Evolutionary conservation across 2,329 filamentous ascomycete genomes (phyloP).

Genomic region (Aspergillus nomiae): DNA sequence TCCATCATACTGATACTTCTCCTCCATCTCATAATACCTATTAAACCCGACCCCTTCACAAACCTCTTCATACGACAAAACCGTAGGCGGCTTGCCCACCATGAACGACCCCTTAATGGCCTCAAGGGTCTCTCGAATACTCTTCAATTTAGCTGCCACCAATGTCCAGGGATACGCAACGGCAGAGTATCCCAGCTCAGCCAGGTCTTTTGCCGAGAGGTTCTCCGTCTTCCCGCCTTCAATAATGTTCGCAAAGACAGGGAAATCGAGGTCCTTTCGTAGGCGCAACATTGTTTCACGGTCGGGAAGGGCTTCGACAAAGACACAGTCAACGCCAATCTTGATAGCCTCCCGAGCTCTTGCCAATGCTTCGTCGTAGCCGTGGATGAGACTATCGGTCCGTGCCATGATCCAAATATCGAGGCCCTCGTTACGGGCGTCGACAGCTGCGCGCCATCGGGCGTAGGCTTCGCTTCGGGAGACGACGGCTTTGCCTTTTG

Average conservation of each 20-base stretch:
- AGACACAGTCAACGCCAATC: slow-evolving; percentile 51
- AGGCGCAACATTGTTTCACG: slow-evolving; percentile 45
- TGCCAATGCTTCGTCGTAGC: slow-evolving; percentile 49
- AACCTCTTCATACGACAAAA: slow-evolving; percentile 48
- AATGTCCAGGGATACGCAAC: slow-evolving; percentile 51
- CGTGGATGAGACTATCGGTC: slow-evolving; percentile 42
- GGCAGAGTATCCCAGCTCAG: slow-evolving; percentile 42
- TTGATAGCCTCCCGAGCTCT: slow-evolving; percentile 43
- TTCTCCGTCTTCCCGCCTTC: slow-evolving; percentile 48
- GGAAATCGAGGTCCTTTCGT: slow-evolving; percentile 39
- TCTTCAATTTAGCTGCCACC: slow-evolving; percentile 48
- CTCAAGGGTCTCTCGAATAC: slow-evolving; percentile 36
- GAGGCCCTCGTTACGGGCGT: slow-evolving; percentile 48
- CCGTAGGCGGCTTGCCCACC: slow-evolving; percentile 45
- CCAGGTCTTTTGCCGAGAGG: slow-evolving; percentile 42
- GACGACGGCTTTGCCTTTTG: slow-evolving; percentile 51
- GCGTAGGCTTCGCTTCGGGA: slow-evolving; percentile 50
- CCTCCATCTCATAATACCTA: slow-evolving; percentile 34
- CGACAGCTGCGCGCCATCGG: slow-evolving; percentile 49
- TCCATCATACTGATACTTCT: too few relatives aligned
- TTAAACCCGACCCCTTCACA: slow-evolving; percentile 52
- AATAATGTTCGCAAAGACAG: slow-evolving; percentile 49
- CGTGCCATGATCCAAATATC: slow-evolving; percentile 52
- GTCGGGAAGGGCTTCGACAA: slow-evolving; percentile 50
- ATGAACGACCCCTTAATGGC: slow-evolving; percentile 46